Evolutionary conservation across 768 basidiomycete species (phyloP), one percentile per base, ranked within the genome.

Genomic region (Candolleomyces efflorescens): DNA sequence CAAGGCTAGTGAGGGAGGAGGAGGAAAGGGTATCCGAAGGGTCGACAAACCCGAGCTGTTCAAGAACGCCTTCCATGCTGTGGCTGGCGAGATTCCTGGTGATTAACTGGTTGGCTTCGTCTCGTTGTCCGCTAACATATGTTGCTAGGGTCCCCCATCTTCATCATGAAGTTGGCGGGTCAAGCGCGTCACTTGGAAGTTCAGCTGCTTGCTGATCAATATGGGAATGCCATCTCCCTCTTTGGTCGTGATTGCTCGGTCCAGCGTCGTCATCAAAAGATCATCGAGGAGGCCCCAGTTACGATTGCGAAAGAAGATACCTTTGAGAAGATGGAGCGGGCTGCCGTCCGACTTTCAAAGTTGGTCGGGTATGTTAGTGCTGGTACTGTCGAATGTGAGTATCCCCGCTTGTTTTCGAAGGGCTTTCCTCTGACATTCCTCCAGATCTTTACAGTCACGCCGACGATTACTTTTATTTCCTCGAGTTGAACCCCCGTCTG

Each of bases 241-340:
- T 99, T 99, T 68, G 97, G 97, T 67, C 95, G 97, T 66, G 97
- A 98, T 71, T 99, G 97, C 71, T 99, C 97, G 56, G 97, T 99
- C 48, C 97, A 99, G 73, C 90, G 97, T 65, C 90, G 97, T 55
- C 97, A 99, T 73, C 97, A 99, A 73, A 99, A 99, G 79, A 99
- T 99, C 65, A 99, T 99, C 61, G 97, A 99, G 74, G 97, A 99
- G 72, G 97, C 97, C 2, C 97, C 97, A 9, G 96, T 99, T 37
- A 98, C 96, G 3, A 98, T 99, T 63, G 97, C 97, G 7, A 87
- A 86, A 60, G 87, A 88, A 44, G 87, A 91, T 18, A 94, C 84
- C 6, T 98, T 98, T 65, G 94, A 95, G 70, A 77, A 94, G 73
- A 99, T 99, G 97, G 97, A 98, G 69, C 92, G 94, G 61, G 95